Base-by-base conservation (phyloP, 371 early-diverging fungal species). In the Syncephalastrum monosporum region DNA sequence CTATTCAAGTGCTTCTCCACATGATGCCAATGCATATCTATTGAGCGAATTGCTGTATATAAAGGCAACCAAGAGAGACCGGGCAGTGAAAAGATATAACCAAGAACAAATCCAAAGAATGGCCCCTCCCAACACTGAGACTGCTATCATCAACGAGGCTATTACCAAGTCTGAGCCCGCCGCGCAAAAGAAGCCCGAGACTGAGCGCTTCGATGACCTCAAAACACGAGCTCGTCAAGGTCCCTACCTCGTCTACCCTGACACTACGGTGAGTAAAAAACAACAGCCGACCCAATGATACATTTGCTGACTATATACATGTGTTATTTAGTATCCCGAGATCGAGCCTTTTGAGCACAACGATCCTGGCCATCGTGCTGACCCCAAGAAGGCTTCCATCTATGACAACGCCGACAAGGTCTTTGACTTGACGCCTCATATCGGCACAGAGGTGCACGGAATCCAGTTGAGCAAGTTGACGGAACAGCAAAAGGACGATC, bases 401-500 rank as follows among this genome's bases (percentile, higher is more conserved):
- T 71, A 75, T 41, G 69, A 77, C 29, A 72, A 67, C 46, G 86
- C 83, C 47, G 77, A 77, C 57, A 83, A 83, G 66, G 64, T 82
- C 49, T 70, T 78, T 63, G 86, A 87, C 38, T 62, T 85, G 24
- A 73, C 85, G 0, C 86, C 84, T 43, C 65, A 77, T 48, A 79
- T 89, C 56, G 89, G 89, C 49, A 87, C 89, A n/a, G 87, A 86
- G 55, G 59, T 89, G 33, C 82, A 80, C 42, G 82, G 86, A n/a
- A 61, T 86, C 45, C 82, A 79, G 49, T 65, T 83, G 29, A 56
- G 68, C 21, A 58, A 75, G 47, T 55, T 83, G 57, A 73, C 77
- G 15, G 82, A 82, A 10, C 76, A 82, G 49, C 85, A 83, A 52
- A 62, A 76, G 57, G 70, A 79, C 25, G 85, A 84, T 25, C 63